These are phyloP conservation scores for Trichoderma sp. DNA, from an alignment of 2,329 filamentous ascomycete genomes.

Conservation along the genomic window DNA sequence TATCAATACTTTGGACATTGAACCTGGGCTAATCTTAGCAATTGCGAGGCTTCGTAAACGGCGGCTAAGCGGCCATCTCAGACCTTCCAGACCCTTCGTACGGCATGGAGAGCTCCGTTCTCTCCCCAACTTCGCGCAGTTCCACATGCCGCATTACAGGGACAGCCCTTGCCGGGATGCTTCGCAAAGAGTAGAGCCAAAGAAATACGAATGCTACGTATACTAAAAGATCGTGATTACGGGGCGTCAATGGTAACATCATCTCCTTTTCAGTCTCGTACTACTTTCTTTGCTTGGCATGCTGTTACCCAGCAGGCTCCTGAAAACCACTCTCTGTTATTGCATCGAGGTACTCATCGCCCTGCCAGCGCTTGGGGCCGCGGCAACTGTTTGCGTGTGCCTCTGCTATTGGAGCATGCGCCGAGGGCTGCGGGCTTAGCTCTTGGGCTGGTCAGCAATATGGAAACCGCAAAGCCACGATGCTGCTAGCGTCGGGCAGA, in stretches of 20 bases:
- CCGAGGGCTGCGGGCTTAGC: not conserved
- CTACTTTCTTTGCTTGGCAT: not conserved
- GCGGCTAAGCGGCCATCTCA: not conserved
- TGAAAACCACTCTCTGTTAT: not conserved
- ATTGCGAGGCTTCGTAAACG: not conserved
- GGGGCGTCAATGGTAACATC: not conserved
- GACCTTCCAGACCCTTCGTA: not conserved
- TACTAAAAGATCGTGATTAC: not conserved
- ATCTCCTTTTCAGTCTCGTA: not conserved
- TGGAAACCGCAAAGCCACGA: not conserved
- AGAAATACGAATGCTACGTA: not conserved
- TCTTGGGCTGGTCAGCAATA: conserved; percentile 13
- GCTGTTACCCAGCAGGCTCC: not conserved
- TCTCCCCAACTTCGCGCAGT: not conserved
- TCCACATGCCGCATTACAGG: not conserved
- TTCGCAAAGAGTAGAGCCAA: not conserved
- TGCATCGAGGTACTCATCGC: not conserved
- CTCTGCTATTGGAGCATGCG: not conserved
- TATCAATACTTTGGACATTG: not conserved
- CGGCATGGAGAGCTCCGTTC: not conserved
- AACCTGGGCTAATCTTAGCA: conserved; percentile 4
- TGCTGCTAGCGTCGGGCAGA: not conserved
- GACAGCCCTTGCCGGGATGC: not conserved
- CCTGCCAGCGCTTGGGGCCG: not conserved
- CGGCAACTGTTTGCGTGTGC: not conserved